These are phyloP conservation scores for Fusarium luffae DNA, from an alignment of 2,329 filamentous ascomycete species.

Conservation along the genomic window DNA sequence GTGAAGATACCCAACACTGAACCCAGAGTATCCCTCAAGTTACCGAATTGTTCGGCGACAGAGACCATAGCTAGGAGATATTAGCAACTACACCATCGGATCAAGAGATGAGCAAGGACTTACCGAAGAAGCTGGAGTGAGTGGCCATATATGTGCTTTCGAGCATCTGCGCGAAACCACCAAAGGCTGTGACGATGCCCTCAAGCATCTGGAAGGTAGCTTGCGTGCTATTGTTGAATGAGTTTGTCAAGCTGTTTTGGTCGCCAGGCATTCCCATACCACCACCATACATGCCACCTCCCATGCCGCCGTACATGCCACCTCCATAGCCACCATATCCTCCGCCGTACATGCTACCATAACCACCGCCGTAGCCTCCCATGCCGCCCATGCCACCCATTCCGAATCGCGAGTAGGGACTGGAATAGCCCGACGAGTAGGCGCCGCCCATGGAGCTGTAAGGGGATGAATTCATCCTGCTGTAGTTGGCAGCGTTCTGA, in stretches of 20 bases:
- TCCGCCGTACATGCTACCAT: slow-evolving; percentile 44
- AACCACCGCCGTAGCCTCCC: slow-evolving; percentile 28
- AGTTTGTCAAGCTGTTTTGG: slow-evolving; percentile 92
- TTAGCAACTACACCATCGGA: slow-evolving; percentile 8
- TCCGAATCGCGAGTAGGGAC: slow-evolving; percentile 58
- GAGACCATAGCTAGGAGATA: slow-evolving; percentile 85
- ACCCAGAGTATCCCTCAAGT: slow-evolving; percentile 90
- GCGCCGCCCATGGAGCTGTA: slow-evolving; percentile 58
- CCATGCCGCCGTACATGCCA: slow-evolving; percentile 55
- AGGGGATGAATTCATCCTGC: slow-evolving; percentile 67
- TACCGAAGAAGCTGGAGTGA: slow-evolving; percentile 98
- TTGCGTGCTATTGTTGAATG: slow-evolving; percentile 93
- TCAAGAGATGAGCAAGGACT: slow-evolving; percentile 45
- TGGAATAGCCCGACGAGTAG: slow-evolving; percentile 55
- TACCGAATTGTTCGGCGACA: slow-evolving; percentile 96
- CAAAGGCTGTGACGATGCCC: slow-evolving; percentile 95
- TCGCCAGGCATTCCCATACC: slow-evolving; percentile 75
- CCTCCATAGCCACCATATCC: slow-evolving; percentile 55
- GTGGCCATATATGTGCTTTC: slow-evolving; percentile 99
- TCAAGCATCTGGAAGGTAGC: slow-evolving; percentile 99
- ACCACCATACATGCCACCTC: slow-evolving; percentile 55
- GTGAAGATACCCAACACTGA: slow-evolving; percentile 96
- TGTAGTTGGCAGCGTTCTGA: slow-evolving; percentile 88
- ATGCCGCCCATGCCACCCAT: slow-evolving; percentile 27
- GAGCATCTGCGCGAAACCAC: slow-evolving; percentile 98